Conservation (phyloP, 1,284 basidiomycete genomes). For the Pseudozyma sp. region DNA sequence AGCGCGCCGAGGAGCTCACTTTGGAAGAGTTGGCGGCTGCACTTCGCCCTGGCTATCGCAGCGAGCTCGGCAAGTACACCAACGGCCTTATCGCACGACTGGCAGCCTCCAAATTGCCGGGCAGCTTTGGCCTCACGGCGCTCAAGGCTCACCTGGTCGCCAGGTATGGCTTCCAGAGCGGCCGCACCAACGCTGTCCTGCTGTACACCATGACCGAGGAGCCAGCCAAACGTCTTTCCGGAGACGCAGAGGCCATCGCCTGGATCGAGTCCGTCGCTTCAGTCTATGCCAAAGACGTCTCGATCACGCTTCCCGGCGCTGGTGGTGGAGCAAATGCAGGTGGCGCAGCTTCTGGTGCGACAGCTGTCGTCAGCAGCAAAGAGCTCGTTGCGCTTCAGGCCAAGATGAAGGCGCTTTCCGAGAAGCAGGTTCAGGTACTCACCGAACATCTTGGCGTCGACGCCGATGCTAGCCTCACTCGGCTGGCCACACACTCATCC, state of each 20-base stretch:
- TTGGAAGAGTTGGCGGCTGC: conserved; percentile 87
- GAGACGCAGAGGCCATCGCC: conserved; percentile 89
- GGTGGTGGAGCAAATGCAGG: conserved; percentile 72
- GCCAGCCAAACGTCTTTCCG: conserved; percentile 89
- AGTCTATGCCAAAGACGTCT: conserved; percentile 85
- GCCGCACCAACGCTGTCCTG: conserved; percentile 87
- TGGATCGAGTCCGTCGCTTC: conserved; percentile 90
- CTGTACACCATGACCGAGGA: conserved; percentile 90
- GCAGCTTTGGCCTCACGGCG: conserved; percentile 93
- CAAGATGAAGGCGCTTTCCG: conserved; percentile 91
- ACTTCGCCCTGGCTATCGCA: conserved; percentile 82
- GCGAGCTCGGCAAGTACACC: conserved; percentile 92
- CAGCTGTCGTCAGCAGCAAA: conserved; percentile 75
- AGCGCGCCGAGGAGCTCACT: conserved; percentile 96
- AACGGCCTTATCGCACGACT: conserved; percentile 89
- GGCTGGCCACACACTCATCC: neutral
- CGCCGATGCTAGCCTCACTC: conserved; percentile 79
- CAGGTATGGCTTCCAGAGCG: conserved; percentile 84
- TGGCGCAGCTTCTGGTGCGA: conserved; percentile 71
- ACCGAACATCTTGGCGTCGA: conserved; percentile 95
- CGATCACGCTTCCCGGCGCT: conserved; percentile 76
- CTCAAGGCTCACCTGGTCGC: conserved; percentile 76
- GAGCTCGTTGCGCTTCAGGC: conserved; percentile 95
- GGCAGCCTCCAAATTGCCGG: conserved; percentile 95
- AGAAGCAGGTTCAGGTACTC: conserved; percentile 86